Conservation (phyloP, 1,284 basidiomycete species). For the Cryptococcus sp. region DNA sequence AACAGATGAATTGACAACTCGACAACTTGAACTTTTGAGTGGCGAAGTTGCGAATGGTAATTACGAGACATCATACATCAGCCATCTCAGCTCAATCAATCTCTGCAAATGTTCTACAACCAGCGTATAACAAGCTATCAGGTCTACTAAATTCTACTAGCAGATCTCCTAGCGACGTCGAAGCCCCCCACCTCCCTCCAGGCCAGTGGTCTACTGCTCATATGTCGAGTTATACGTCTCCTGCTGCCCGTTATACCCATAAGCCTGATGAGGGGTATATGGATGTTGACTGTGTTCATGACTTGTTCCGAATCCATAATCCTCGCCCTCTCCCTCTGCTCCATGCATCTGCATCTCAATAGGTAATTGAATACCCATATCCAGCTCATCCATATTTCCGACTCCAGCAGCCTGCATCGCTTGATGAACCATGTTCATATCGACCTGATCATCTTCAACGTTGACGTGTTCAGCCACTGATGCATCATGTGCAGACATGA, state of each 20-base stretch:
- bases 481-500: constrained; percentile 1
- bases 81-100: too few species aligned
- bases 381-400: constrained; percentile 44
- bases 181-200: too few species aligned
- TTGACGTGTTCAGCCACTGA: background rate
- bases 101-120: too few species aligned
- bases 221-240: constrained; percentile 6
- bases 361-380: constrained; percentile 45
- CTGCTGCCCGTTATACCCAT: constrained; percentile 5
- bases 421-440: constrained; percentile 43
- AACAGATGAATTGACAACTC: background rate
- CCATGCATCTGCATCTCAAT: constrained; percentile 47
- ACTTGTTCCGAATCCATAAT: background rate
- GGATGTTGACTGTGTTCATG: constrained; percentile 1
- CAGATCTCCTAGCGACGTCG: too few species aligned
- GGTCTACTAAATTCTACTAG: too few species aligned
- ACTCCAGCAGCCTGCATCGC: constrained; percentile 38
- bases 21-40: constrained; percentile 6
- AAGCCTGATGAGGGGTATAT: constrained; percentile 4
- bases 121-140: too few species aligned
- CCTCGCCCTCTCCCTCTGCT: constrained; percentile 26
- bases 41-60: constrained; percentile 3
- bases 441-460: constrained; percentile 10
- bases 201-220: too few species aligned
- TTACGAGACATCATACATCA: background rate